Evolutionary conservation across 2,329 filamentous ascomycete species (phyloP), one percentile per base, ranked within the genome.

Genomic region (Phaeosphaeriaceae sp.): DNA sequence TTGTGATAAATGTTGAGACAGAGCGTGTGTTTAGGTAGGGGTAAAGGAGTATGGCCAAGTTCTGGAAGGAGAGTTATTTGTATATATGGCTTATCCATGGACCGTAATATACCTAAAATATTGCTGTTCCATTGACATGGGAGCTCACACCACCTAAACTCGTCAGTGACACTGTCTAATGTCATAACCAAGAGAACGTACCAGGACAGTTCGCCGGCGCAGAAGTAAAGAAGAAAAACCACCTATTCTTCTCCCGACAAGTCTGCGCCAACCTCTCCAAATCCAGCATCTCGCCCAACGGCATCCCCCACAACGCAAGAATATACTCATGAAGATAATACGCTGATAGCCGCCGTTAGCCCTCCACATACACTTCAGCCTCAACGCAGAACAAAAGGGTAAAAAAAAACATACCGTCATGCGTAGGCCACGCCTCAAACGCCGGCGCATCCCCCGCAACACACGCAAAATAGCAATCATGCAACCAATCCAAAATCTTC

Each of bases 401-500:
- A n/a, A n/a, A n/a, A 12, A 0, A 9, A 7, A 28, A 29, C 60
- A 38, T 52, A 64, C 65, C 57, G 45, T 77, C 75, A 28, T 81
- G 44, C 0, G 82, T 81, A 2, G 86, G 85, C 70, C 83, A 83
- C 0, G 81, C 79, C 73, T 90, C 87, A 53, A 90, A 88, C 0
- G 81, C 77, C 16, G 81, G 82, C 11, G 79, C 75, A 64, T 90
- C 87, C 0, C 84, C 84, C 0, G 81, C 85, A 1, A 87, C 85
- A 0, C 83, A 84, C 0, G 86, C 78, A 58, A 90, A 89, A 43
- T 86, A 85, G 56, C 80, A 83, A 62, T 90, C 85, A 75, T 88
- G 87, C 50, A 90, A 54, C 86, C 87, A 90, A 44, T 83, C 80
- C 6, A 83, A 74, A 3, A 86, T 79, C 36, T 80, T 79, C 39